Evolutionary conservation across 2,329 filamentous ascomycete genomes (phyloP).

Genomic region (Fusarium drepaniforme): DNA sequence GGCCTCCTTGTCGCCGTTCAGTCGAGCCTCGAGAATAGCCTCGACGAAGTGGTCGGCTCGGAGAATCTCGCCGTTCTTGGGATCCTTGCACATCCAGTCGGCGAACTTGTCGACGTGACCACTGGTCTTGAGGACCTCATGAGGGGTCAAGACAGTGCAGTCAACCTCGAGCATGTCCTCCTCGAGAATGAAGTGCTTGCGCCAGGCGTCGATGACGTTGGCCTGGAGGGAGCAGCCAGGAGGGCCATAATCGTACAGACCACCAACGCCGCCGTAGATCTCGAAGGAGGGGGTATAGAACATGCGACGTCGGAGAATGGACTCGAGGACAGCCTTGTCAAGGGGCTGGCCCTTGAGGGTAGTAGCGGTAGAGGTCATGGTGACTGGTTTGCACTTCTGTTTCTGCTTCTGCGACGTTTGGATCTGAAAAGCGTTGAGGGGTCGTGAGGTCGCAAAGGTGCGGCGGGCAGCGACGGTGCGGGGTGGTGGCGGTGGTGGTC

Average conservation of each 20-base stretch:
- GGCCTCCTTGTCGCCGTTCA: constrained; percentile 93
- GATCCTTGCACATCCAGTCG: constrained; percentile 99
- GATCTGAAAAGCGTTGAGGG: constrained; percentile 46
- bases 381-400: constrained; percentile 39
- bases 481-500: constrained; percentile 30
- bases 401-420: constrained; percentile 43
- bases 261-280: constrained; percentile 90
- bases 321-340: constrained; percentile 84
- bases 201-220: constrained; percentile 90
- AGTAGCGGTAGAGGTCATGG: constrained; percentile 69
- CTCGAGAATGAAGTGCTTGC: constrained; percentile 92
- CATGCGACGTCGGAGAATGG: constrained; percentile 85
- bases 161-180: constrained; percentile 97
- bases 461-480: constrained; percentile 38
- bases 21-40: constrained; percentile 86
- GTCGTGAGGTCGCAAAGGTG: constrained; percentile 46
- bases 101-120: constrained; percentile 98
- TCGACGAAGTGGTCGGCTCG: constrained; percentile 97
- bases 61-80: constrained; percentile 96
- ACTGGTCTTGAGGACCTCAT: constrained; percentile 93
- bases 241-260: constrained; percentile 94
- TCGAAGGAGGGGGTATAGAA: constrained; percentile 98
- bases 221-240: constrained; percentile 88
- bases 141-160: constrained; percentile 92
- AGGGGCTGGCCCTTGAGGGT: constrained; percentile 92